These are phyloP conservation scores for Zangia roseola DNA, from an alignment of 768 basidiomycete genomes.

Conservation along the genomic window DNA sequence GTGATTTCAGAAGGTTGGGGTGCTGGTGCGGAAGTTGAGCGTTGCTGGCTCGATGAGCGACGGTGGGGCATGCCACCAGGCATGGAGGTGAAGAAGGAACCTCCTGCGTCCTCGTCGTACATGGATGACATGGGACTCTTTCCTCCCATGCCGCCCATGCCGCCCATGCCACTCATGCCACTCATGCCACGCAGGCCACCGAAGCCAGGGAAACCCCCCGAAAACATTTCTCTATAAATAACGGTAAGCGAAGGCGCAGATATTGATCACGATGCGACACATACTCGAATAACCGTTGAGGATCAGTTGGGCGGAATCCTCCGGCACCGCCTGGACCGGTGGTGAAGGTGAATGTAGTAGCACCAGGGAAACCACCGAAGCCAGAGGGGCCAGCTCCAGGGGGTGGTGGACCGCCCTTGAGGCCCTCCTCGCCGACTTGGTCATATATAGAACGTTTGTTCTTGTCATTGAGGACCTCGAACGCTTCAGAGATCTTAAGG, in stretches of 20 bases:
- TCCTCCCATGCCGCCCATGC: constrained; percentile 42
- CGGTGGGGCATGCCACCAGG: constrained; percentile 59
- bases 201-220: constrained; percentile 34
- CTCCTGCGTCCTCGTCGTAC: constrained; percentile 42
- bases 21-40: constrained; percentile 29
- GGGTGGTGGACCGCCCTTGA: constrained; percentile 68
- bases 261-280: constrained; percentile 29
- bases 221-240: constrained; percentile 56
- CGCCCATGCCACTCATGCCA: constrained; percentile 29
- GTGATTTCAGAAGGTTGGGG: constrained; percentile 58
- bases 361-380: constrained; percentile 48
- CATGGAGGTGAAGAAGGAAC: constrained; percentile 41
- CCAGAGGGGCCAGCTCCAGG: constrained; percentile 48
- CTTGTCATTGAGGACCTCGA: constrained; percentile 89
- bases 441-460: constrained; percentile 86
- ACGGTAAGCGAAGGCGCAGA: constrained; percentile 3
- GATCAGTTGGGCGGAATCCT: constrained; percentile 78
- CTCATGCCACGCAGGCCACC: constrained; percentile 37
- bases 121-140: constrained; percentile 31
- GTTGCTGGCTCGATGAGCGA: constrained; percentile 29
- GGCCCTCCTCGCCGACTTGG: constrained; percentile 92
- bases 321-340: constrained; percentile 39
- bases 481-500: constrained; percentile 87
- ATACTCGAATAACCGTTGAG: constrained; percentile 86
- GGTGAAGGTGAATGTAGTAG: constrained; percentile 56